Percentiles rank a stretch among this genome's conserved stretches.
phyloP scores from a whole-genome alignment of 768 basidiomycete genomes.

The Suillus cothurnatus region DNA sequence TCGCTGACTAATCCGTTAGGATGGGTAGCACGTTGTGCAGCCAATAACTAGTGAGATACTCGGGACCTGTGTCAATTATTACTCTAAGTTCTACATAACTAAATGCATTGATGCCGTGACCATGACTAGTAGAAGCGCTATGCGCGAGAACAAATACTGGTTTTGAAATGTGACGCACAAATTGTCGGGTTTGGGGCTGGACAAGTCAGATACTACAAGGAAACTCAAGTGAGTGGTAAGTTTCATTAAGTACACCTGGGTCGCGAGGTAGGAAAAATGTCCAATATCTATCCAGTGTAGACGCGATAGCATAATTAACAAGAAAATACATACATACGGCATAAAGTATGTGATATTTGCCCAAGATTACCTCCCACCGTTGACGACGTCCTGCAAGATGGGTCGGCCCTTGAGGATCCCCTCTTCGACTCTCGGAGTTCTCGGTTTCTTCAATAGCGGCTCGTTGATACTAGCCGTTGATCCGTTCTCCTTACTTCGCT shows the following conservation, averaged over 20 bases:
- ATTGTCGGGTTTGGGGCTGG: background rate
- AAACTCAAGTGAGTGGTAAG: too few species aligned
- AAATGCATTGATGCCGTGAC: too few species aligned
- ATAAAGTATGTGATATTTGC: conserved; percentile 40
- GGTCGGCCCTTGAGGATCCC: conserved; percentile 58
- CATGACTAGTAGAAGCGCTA: too few species aligned
- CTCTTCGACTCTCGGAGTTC: conserved; percentile 31
- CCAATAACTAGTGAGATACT: too few species aligned
- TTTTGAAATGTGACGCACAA: background rate
- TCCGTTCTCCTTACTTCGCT: conserved; percentile 9
- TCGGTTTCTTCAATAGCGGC: conserved; percentile 39
- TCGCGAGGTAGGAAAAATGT: background rate
- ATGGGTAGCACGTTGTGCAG: too few species aligned
- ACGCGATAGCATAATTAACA: background rate
- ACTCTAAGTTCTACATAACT: too few species aligned
- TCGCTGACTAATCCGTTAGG: background rate
- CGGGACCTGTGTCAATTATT: too few species aligned
- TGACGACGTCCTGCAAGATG: conserved; percentile 62
- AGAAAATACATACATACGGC: background rate
- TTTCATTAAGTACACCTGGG: too few species aligned
- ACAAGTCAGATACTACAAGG: too few species aligned
- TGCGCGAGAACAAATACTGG: too few species aligned
- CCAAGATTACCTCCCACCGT: conserved; percentile 35
- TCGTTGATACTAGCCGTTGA: conserved; percentile 13
- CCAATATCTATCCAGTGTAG: background rate